These are phyloP conservation scores for Eimeria mitis DNA, from an alignment of 169 alveolate species.

Conservation along the genomic window DNA sequence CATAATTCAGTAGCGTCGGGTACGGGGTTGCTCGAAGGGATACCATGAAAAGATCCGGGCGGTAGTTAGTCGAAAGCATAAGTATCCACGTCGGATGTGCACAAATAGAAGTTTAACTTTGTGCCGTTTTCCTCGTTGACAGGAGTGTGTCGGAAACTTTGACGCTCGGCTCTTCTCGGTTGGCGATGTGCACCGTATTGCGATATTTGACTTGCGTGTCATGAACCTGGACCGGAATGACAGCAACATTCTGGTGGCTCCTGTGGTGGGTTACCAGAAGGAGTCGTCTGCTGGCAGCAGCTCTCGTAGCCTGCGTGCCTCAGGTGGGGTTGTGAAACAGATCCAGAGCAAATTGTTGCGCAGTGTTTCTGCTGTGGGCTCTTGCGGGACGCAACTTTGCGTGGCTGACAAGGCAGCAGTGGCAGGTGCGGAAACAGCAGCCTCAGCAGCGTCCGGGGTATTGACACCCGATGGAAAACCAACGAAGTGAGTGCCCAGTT, in stretches of 20 bases:
- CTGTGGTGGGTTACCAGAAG: conserved; percentile 84
- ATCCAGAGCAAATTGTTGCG: conserved; percentile 58
- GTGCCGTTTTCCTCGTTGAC: conserved; percentile 65
- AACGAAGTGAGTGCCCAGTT: conserved; percentile 81
- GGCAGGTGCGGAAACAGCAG: conserved; percentile 56
- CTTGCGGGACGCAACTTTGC: conserved; percentile 60
- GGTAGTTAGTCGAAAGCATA: no score
- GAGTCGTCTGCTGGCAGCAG: conserved; percentile 70
- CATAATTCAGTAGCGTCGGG: no score
- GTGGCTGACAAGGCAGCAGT: conserved; percentile 61
- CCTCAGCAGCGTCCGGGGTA: conserved; percentile 52
- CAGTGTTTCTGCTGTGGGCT: conserved; percentile 62
- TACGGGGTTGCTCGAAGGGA: no score
- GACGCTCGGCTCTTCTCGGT: conserved; percentile 96
- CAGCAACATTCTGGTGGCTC: conserved; percentile 97
- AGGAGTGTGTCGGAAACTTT: conserved; percentile 97
- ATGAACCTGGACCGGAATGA: conserved; percentile 99
- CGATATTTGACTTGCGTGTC: conserved; percentile 98
- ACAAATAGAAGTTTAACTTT: no score
- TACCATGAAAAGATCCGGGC: no score
- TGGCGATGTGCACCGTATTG: conserved; percentile 98
- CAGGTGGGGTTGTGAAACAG: conserved; percentile 72
- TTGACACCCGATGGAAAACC: conserved; percentile 87
- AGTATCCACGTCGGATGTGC: no score
- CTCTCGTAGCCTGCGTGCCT: conserved; percentile 62